Evolutionary conservation across 108 stramenopile genomes (phyloP).

Genomic region (Licmophora abbreviata): DNA sequence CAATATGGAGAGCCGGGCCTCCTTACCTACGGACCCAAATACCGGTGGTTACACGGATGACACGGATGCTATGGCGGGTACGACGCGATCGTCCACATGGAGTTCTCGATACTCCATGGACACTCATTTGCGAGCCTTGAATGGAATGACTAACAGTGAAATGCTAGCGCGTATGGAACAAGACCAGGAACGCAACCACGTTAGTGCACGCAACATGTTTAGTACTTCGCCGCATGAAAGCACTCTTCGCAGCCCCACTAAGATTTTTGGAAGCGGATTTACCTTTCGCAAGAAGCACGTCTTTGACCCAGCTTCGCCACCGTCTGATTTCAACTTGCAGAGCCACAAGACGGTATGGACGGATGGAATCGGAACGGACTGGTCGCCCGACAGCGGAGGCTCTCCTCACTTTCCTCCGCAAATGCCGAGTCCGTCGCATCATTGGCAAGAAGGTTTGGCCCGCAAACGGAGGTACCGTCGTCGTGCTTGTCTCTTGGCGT

Average conservation of each 20-base stretch:
- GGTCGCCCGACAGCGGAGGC: no score
- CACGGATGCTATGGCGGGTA: slow-evolving; percentile 16
- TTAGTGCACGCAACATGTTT: no score
- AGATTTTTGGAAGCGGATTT: slow-evolving; percentile 26
- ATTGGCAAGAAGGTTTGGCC: neutral
- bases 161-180: slow-evolving; percentile 5
- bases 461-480: neutral
- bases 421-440: neutral
- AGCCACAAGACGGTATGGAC: slow-evolving; percentile 1
- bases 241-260: no score
- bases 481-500: neutral
- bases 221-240: no score
- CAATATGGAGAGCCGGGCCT: slow-evolving; percentile 10
- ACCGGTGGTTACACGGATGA: neutral
- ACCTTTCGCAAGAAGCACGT: slow-evolving; percentile 23
- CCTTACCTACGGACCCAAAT: slow-evolving; percentile 5
- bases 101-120: slow-evolving; percentile 56
- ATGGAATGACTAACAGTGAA: slow-evolving; percentile 3
- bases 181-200: slow-evolving; percentile 2
- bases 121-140: slow-evolving; percentile 32
- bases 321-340: neutral
- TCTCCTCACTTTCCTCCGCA: no score
- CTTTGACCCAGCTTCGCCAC: no score
- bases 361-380: neutral
- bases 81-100: slow-evolving; percentile 23